Percentiles rank a stretch among this genome's conserved stretches.
These are phyloP conservation scores for Staphylotrichum tortipilum DNA, from an alignment of 495 filamentous ascomycete species.

Conservation along the genomic window DNA sequence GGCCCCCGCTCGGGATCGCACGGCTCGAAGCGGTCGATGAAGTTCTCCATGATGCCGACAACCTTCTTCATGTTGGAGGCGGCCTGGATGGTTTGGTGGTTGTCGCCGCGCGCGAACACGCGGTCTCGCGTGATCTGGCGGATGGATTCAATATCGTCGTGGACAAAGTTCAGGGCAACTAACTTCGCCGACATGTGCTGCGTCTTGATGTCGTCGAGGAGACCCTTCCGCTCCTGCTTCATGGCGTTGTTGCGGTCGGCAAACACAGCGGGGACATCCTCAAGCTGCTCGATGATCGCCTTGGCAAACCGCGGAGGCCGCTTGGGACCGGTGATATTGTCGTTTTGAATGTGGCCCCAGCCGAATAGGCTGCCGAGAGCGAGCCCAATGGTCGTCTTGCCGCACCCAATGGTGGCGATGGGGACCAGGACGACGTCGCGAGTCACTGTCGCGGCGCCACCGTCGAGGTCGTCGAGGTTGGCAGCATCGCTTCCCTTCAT, in stretches of 20 bases:
- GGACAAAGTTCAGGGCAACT: conserved; percentile 89
- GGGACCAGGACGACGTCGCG: conserved; percentile 70
- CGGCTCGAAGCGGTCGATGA: conserved; percentile 75
- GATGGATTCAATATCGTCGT: conserved; percentile 62
- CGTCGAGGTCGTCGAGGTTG: conserved; percentile 30
- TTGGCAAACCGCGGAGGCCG: conserved; percentile 66
- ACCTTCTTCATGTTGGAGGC: conserved; percentile 58
- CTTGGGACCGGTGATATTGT: conserved; percentile 76
- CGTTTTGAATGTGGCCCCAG: conserved; percentile 95
- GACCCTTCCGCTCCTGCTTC: conserved; percentile 73
- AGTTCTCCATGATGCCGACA: conserved; percentile 89
- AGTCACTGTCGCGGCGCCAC: conserved; percentile 36
- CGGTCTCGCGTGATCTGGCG: conserved; percentile 66
- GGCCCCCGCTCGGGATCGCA: conserved; percentile 54
- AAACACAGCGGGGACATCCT: conserved; percentile 61
- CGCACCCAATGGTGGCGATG: conserved; percentile 87
- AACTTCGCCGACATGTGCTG: conserved; percentile 54
- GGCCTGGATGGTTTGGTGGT: conserved; percentile 95
- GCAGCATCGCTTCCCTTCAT: conserved; percentile 70
- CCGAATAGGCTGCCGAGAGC: conserved; percentile 75
- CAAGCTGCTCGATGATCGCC: conserved; percentile 52
- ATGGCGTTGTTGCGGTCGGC: conserved; percentile 94
- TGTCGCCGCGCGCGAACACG: conserved; percentile 80
- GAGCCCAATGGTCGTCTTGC: conserved; percentile 87
- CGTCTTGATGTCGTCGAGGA: conserved; percentile 66